Conservation (phyloP, 768 basidiomycete species). For the Phylloporus sp. region DNA sequence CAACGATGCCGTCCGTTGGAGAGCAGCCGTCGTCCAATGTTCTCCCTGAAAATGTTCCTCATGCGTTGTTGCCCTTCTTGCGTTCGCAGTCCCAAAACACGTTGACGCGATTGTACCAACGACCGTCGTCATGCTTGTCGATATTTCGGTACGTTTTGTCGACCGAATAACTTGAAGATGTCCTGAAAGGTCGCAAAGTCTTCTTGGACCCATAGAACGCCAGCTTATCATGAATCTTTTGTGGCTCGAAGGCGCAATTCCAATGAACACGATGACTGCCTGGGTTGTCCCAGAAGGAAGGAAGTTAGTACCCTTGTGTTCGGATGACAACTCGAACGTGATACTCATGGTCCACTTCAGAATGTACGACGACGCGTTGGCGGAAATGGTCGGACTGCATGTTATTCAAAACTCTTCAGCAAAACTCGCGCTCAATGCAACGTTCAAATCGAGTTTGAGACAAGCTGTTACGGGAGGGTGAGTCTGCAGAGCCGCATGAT, state of each 20-base stretch:
- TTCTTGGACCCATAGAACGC: constrained; percentile 73
- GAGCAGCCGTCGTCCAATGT: constrained; percentile 10
- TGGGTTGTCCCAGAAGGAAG: constrained; percentile 76
- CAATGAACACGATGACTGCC: constrained; percentile 60
- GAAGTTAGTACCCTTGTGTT: constrained; percentile 44
- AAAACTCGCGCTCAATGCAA: constrained; percentile 67
- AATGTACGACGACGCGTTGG: constrained; percentile 65
- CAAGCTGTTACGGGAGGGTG: constrained; percentile 89
- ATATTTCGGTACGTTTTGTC: constrained; percentile 68
- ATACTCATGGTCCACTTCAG: constrained; percentile 36
- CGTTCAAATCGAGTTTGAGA: constrained; percentile 76
- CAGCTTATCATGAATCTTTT: constrained; percentile 85
- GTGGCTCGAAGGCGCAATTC: constrained; percentile 79
- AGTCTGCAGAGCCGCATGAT: constrained; percentile 22
- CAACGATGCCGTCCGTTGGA: constrained; percentile 23
- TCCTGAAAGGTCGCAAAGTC: constrained; percentile 38
- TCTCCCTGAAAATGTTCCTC: constrained; percentile 37
- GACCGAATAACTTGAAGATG: not conserved
- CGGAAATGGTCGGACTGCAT: constrained; percentile 61
- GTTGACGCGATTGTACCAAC: constrained; percentile 74
- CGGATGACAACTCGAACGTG: not conserved
- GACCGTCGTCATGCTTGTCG: constrained; percentile 84
- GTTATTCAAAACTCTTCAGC: constrained; percentile 58
- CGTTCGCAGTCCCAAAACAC: constrained; percentile 77
- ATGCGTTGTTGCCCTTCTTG: constrained; percentile 73